A percentile compares a stretch with the other conserved stretches of the same genome.
Conservation (phyloP, 768 basidiomycete genomes). For the Lenzites betulinus region DNA sequence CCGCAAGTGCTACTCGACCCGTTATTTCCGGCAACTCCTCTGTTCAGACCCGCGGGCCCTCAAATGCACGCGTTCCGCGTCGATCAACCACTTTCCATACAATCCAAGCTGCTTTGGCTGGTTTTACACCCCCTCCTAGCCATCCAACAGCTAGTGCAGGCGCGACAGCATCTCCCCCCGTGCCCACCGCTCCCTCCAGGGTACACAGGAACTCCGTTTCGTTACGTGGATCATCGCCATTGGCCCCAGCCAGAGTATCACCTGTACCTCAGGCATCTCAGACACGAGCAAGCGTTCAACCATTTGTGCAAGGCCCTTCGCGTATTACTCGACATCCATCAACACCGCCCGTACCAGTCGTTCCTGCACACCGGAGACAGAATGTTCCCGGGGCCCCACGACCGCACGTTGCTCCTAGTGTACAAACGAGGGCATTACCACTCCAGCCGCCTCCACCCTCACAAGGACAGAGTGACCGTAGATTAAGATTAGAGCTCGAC, state of each 20-base stretch:
- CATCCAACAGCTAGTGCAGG: background rate
- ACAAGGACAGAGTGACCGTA: background rate
- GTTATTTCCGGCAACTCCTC: too few species aligned
- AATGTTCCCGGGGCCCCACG: background rate
- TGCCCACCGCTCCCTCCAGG: background rate
- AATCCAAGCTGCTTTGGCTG: slow-evolving; percentile 12
- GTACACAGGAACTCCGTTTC: background rate
- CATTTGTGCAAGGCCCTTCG: background rate
- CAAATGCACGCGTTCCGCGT: background rate
- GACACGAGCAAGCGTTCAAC: background rate
- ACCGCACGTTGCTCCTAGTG: background rate
- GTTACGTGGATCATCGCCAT: background rate
- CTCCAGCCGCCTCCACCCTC: slow-evolving; percentile 3
- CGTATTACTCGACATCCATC: background rate
- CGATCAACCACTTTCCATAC: slow-evolving; percentile 1
- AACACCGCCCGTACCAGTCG: background rate
- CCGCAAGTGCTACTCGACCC: too few species aligned
- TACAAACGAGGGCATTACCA: background rate
- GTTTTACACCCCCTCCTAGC: background rate
- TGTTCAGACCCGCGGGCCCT: background rate
- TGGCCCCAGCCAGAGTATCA: background rate
- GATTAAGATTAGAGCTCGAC: slow-evolving; percentile 15
- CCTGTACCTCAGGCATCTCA: background rate
- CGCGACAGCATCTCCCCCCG: background rate
- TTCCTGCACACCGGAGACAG: background rate